A percentile compares a stretch with the other conserved stretches of the same genome.
Evolutionary conservation across 176 grass and related monocot genomes (phyloP).

Genomic region (Triticum dicoccoides): DNA sequence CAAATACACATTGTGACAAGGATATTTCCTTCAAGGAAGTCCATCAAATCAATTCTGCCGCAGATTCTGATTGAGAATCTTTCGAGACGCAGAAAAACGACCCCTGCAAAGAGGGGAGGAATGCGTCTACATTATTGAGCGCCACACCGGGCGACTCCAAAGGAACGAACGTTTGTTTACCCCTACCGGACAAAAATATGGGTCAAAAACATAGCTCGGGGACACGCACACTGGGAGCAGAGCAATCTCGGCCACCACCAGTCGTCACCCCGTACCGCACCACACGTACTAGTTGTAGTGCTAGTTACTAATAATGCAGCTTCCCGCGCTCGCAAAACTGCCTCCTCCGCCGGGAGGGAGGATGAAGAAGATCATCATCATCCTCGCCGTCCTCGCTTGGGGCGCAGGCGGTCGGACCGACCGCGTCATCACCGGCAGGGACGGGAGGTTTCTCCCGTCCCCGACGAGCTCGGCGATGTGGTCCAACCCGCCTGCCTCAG

Average conservation of each 20-base stretch:
- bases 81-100: not conserved
- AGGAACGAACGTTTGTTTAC: not conserved
- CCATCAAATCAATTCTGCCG: not conserved
- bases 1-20: too few species aligned
- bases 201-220: conserved; percentile 2
- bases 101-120: not conserved
- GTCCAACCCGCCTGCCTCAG: not conserved
- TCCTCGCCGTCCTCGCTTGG: not conserved
- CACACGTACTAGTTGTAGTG: not conserved
- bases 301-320: not conserved
- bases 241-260: not conserved
- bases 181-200: conserved; percentile 24
- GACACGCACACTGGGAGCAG: conserved; percentile 7
- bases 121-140: not conserved
- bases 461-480: conserved; percentile 3
- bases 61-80: not conserved
- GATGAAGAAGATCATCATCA: not conserved
- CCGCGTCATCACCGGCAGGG: conserved; percentile 19
- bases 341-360: conserved; percentile 12
- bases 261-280: not conserved
- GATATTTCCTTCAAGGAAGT: not conserved
- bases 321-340: not conserved
- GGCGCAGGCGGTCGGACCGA: not conserved
- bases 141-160: not conserved
- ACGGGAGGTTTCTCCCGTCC: not conserved